Evolutionary conservation across 2,329 filamentous ascomycete genomes (phyloP), one percentile per base, ranked within the genome.

Genomic region (Fusarium virguliforme): DNA sequence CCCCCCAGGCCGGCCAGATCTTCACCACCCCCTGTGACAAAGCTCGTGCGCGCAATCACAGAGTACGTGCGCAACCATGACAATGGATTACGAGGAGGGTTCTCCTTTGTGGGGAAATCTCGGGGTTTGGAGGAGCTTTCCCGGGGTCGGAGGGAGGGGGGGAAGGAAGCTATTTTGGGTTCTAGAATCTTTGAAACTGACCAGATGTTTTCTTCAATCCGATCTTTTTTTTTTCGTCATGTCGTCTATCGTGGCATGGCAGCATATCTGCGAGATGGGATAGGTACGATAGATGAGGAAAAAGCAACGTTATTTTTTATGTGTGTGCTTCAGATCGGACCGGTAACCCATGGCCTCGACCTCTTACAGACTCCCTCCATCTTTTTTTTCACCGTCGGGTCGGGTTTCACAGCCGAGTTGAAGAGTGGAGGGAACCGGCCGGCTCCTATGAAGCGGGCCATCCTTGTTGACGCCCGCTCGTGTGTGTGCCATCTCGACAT

Each of bases 51-150:
- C 41, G 40, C 15, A 35, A 58, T 61, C 30, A 51, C 41, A 37
- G 64, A 48, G 60, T 24, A 5, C 28, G 53, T 55, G 53, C 34
- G 53, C 46, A 41, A 30, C 34, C 37, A 35, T 48, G 40, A 59
- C 56, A 35, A 37, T 46, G 8, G 58, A 8, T 54, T 60, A 54
- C 58, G 48, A 55, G 35, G 43, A 54, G 18, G 18, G 18, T 18
- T 37, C 37, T 10, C 53, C 50, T 54, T 59, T 67, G 69, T 72
- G 69, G 69, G 69, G 69, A 72, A 72, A 72, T 70, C 59, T 72
- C 69, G 69, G 69, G 69, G 69, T 70, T 72, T 59, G 22, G 6
- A 40, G 55, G 56, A 41, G 26, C 18, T 53, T 54, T 61, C 37
- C 69, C 69, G 65, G 58, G 62, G 62, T 67, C 69, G 64, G 40